phyloP scores from a whole-genome alignment of 306 rosid species.

The Datisca glomerata region DNA sequence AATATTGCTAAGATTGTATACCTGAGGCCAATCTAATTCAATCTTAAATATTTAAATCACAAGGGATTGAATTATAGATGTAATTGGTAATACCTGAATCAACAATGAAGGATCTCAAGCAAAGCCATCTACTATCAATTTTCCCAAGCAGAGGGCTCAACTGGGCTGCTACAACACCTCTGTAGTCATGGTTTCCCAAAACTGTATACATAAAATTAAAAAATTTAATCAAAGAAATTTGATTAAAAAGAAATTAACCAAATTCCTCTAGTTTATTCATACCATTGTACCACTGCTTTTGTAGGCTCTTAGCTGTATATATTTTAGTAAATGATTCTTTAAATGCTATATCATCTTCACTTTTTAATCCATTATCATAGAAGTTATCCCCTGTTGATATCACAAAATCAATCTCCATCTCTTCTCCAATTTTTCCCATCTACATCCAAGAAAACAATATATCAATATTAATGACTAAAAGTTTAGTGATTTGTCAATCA shows the following conservation, averaged over 20 bases:
- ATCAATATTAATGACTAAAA: too few species aligned
- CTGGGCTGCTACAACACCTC: conserved; percentile 71
- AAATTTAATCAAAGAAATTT: too few species aligned
- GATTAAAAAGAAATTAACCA: too few species aligned
- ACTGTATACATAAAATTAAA: conserved; percentile 29
- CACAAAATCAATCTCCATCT: conserved; percentile 44
- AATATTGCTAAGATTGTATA: background rate
- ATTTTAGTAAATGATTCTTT: conserved; percentile 43
- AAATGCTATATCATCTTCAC: conserved; percentile 41
- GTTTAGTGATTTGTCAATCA: too few species aligned
- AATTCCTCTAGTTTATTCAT: conserved; percentile 1
- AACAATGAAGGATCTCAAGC: conserved; percentile 55
- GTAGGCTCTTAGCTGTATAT: conserved; percentile 55
- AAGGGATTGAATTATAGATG: too few species aligned
- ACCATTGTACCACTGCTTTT: conserved; percentile 51
- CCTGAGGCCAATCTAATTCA: background rate
- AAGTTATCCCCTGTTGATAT: conserved; percentile 62
- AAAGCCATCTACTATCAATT: conserved; percentile 54
- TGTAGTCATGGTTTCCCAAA: conserved; percentile 87
- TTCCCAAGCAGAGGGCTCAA: conserved; percentile 33
- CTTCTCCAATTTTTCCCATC: conserved; percentile 63
- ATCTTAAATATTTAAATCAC: background rate
- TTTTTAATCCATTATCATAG: conserved; percentile 32
- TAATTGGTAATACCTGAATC: conserved; percentile 41
- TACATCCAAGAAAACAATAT: too few species aligned